These are phyloP conservation scores for Pezicula carpinea DNA, from an alignment of 2,329 filamentous ascomycete genomes.

Conservation along the genomic window DNA sequence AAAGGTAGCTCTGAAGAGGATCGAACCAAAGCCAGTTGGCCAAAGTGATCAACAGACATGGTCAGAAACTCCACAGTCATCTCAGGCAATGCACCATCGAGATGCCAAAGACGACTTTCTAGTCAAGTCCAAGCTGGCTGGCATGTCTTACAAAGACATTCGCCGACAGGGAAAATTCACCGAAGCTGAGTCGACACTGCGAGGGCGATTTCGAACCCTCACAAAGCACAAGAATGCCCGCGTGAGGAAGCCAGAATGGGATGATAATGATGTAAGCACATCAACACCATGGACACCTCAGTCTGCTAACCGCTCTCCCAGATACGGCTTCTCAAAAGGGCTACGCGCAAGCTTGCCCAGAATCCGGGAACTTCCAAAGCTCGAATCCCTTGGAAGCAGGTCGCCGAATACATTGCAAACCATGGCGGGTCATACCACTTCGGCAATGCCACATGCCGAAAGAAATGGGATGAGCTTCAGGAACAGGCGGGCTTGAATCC, in stretches of 20 bases:
- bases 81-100: constrained; percentile 17
- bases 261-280: constrained; percentile 54
- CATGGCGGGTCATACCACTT: constrained; percentile 55
- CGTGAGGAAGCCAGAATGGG: constrained; percentile 64
- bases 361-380: constrained; percentile 15
- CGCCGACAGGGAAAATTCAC: constrained; percentile 46
- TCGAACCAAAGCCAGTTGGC: constrained; percentile 14
- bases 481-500: background rate
- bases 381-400: constrained; percentile 52
- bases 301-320: constrained; percentile 19
- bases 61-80: constrained; percentile 1
- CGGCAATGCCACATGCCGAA: constrained; percentile 53
- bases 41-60: background rate
- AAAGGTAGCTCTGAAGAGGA: constrained; percentile 7
- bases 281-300: background rate
- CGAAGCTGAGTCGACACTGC: constrained; percentile 68
- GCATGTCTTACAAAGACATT: constrained; percentile 64
- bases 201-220: constrained; percentile 61
- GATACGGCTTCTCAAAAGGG: constrained; percentile 41
- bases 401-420: constrained; percentile 47
- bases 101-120: constrained; percentile 44
- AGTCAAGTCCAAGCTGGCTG: constrained; percentile 46
- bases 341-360: constrained; percentile 34
- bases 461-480: constrained; percentile 46
- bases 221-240: constrained; percentile 59